Conservation (phyloP, 768 basidiomycete genomes). For the Suillus subluteus region DNA sequence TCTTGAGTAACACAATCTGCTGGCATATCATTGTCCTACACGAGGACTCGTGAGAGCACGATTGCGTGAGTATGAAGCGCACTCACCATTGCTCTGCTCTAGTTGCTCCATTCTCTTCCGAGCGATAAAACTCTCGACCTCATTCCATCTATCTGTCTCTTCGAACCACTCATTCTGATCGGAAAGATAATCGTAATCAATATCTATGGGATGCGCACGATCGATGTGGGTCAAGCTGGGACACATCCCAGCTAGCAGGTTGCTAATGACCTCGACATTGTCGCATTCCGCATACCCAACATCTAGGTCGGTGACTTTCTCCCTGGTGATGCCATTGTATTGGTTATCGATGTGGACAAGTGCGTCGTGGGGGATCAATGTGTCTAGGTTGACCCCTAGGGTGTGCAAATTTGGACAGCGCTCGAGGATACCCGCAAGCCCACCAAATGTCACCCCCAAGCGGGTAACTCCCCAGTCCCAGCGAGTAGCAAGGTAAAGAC, state of each 20-base stretch:
- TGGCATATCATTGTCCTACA: neutral
- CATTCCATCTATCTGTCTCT: neutral
- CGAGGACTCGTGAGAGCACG: neutral
- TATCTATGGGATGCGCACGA: neutral
- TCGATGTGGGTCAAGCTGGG: neutral
- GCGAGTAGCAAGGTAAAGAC: neutral
- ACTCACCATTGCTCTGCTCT: neutral
- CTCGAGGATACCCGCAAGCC: constrained; percentile 3
- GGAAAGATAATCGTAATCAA: neutral
- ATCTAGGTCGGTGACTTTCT: neutral
- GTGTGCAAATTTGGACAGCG: neutral
- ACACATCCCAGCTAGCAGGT: neutral
- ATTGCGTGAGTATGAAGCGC: neutral
- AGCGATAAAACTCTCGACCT: neutral
- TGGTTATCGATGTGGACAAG: neutral
- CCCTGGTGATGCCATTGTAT: too few relatives aligned
- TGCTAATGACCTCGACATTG: neutral
- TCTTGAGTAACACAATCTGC: neutral
- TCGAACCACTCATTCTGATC: neutral
- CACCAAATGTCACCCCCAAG: neutral
- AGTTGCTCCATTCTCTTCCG: neutral
- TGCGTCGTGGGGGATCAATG: neutral
- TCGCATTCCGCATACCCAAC: constrained; percentile 2
- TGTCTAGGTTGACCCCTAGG: constrained; percentile 1
- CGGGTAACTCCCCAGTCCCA: neutral